Percentiles rank a stretch among this genome's conserved stretches.
phyloP scores from a whole-genome alignment of 1,139 yeast genomes.

The Blastobotrys niveus region DNA sequence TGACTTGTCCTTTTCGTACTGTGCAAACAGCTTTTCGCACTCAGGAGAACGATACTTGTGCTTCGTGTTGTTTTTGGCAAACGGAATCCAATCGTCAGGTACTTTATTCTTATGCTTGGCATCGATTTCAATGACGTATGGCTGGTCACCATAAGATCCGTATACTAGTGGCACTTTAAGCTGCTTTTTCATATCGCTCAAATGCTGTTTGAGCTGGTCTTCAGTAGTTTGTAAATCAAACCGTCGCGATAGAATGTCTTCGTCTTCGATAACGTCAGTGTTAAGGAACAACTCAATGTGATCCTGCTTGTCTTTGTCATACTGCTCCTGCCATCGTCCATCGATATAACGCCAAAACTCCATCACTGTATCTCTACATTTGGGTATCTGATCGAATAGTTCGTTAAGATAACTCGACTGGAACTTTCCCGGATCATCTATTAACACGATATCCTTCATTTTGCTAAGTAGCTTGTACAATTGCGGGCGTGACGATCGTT shows the following conservation, averaged over 20 bases:
- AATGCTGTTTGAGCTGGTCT: constrained; percentile 6
- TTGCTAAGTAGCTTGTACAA: constrained; percentile 51
- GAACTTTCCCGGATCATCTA: constrained; percentile 30
- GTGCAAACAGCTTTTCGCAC: constrained; percentile 27
- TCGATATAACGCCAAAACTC: constrained; percentile 4
- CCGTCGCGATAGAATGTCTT: constrained; percentile 4
- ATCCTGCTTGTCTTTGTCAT: constrained; percentile 4
- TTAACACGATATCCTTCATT: constrained; percentile 25
- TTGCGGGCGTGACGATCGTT: constrained; percentile 52
- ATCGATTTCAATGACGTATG: constrained; percentile 13
- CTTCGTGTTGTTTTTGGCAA: constrained; percentile 64
- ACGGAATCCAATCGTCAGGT: constrained; percentile 71
- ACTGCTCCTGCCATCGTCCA: constrained; percentile 8
- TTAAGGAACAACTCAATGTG: constrained; percentile 8
- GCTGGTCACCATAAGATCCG: constrained; percentile 9
- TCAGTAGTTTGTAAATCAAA: constrained; percentile 8
- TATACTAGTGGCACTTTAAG: constrained; percentile 7
- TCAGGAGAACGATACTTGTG: constrained; percentile 69
- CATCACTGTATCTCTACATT: constrained; percentile 3
- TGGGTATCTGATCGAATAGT: constrained; percentile 27
- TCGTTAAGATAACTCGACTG: constrained; percentile 27
- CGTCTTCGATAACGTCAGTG: constrained; percentile 9
- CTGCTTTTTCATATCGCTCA: constrained; percentile 5
- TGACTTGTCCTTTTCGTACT: constrained; percentile 52
- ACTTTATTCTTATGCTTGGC: constrained; percentile 40